These are phyloP conservation scores for Hypoxylon sp. DNA, from an alignment of 2,329 filamentous ascomycete species.

Conservation along the genomic window DNA sequence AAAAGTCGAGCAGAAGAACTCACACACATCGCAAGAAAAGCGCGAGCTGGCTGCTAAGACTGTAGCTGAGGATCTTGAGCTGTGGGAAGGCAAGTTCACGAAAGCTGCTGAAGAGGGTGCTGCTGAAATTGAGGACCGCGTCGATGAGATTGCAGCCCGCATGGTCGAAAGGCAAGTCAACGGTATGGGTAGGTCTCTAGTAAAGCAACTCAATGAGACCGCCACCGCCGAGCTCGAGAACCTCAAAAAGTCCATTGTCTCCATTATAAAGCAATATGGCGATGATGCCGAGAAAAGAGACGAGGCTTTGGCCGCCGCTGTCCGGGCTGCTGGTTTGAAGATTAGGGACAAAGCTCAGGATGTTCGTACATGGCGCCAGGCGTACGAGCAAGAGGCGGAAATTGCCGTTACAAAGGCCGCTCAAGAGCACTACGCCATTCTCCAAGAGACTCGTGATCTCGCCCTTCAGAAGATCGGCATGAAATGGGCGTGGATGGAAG, in stretches of 20 bases:
- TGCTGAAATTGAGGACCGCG: constrained; percentile 76
- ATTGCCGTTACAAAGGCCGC: constrained; percentile 77
- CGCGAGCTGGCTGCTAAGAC: constrained; percentile 72
- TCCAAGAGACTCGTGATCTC: constrained; percentile 85
- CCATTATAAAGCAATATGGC: constrained; percentile 69
- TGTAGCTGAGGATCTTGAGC: constrained; percentile 81
- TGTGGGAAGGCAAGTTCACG: constrained; percentile 91
- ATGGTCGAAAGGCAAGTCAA: constrained; percentile 75
- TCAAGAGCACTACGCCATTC: constrained; percentile 83
- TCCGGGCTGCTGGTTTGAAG: constrained; percentile 76
- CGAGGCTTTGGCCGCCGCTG: constrained; percentile 60
- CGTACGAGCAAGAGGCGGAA: constrained; percentile 78
- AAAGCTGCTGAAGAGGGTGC: constrained; percentile 86
- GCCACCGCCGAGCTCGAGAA: constrained; percentile 72
- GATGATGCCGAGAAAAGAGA: constrained; percentile 58
- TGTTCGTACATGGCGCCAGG: constrained; percentile 80
- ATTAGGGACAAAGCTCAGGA: constrained; percentile 84
- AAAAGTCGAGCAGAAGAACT: constrained; percentile 49
- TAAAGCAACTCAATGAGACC: constrained; percentile 76
- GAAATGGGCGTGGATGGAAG: constrained; percentile 96
- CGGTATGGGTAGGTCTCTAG: constrained; percentile 73
- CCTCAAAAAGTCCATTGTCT: constrained; percentile 77
- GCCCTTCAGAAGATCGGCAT: constrained; percentile 93
- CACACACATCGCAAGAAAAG: constrained; percentile 64
- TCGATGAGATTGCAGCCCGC: constrained; percentile 68